Evolutionary conservation across 441 rosid genomes (phyloP).

Genomic region (Adansonia grandidieri): DNA sequence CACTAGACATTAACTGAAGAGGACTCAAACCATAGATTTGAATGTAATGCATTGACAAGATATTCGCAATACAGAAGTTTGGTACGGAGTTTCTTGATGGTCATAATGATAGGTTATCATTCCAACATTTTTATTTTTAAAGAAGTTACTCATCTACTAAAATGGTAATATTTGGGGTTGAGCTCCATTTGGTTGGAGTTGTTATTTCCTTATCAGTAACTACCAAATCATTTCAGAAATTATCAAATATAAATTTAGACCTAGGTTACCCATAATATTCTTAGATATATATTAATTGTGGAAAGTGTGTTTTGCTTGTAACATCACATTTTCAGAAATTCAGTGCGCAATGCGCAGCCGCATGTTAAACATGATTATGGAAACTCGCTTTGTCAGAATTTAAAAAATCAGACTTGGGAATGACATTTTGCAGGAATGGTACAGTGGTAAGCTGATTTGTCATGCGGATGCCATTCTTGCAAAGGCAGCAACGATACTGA

Average conservation of each 20-base stretch:
- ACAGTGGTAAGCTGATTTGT: conserved; percentile 63
- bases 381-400: not conserved
- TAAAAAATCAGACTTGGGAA: not conserved
- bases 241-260: not conserved
- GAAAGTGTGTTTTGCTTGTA: not conserved
- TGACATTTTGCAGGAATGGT: conserved; percentile 56
- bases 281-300: not conserved
- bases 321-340: conserved; percentile 3
- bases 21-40: not conserved
- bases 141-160: conserved; percentile 20
- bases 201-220: conserved; percentile 10
- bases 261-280: not conserved
- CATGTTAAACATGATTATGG: conserved; percentile 8
- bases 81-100: not conserved
- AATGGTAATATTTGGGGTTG: not conserved
- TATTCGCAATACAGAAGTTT: not conserved
- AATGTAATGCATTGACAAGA: not conserved
- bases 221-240: not conserved
- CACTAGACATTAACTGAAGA: not conserved
- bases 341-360: not conserved
- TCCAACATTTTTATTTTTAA: not conserved
- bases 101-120: not conserved
- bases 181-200: not conserved
- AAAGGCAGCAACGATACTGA: conserved; percentile 48
- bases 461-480: conserved; percentile 73